A percentile compares a stretch with the other conserved stretches of the same genome.
These are phyloP conservation scores for Phaffomyces opuntiae DNA, from an alignment of 805 yeast genomes.

Conservation along the genomic window DNA sequence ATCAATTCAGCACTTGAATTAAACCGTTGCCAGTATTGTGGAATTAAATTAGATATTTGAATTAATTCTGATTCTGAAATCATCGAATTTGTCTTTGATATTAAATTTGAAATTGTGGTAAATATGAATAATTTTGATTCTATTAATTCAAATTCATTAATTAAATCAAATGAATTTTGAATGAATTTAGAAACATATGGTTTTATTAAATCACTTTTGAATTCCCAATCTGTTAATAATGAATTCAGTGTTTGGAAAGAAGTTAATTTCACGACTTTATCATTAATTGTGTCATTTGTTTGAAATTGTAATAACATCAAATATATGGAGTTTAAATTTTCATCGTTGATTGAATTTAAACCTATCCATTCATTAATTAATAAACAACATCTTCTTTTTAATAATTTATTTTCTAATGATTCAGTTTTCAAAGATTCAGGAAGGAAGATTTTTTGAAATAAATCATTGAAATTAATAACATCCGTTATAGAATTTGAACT, in stretches of 20 bases:
- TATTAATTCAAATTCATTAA: conserved; percentile 46
- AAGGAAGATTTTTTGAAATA: conserved; percentile 53
- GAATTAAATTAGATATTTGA: conserved; percentile 52
- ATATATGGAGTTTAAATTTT: conserved; percentile 52
- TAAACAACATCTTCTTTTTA: conserved; percentile 71
- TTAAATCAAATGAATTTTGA: conserved; percentile 38
- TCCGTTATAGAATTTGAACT: conserved; percentile 62
- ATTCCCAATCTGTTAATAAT: conserved; percentile 82
- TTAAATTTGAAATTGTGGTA: conserved; percentile 56
- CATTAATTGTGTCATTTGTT: conserved; percentile 44
- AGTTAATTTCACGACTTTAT: conserved; percentile 74
- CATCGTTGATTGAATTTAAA: conserved; percentile 47
- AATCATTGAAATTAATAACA: conserved; percentile 58
- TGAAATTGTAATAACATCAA: conserved; percentile 47
- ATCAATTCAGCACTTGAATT: conserved; percentile 34
- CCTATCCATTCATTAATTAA: conserved; percentile 78
- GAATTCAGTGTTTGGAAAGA: conserved; percentile 63
- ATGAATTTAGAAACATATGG: conserved; percentile 56
- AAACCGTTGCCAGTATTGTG: conserved; percentile 68
- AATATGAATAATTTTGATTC: conserved; percentile 75
- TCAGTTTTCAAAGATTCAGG: conserved; percentile 47
- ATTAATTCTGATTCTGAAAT: conserved; percentile 44
- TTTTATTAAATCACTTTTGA: conserved; percentile 57
- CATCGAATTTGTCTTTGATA: conserved; percentile 60
- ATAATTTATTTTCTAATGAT: conserved; percentile 47